Percentiles rank a stretch among this genome's conserved stretches.
These are phyloP conservation scores for Blastobotrys indianensis DNA, from an alignment of 1,139 yeast species.

Conservation along the genomic window DNA sequence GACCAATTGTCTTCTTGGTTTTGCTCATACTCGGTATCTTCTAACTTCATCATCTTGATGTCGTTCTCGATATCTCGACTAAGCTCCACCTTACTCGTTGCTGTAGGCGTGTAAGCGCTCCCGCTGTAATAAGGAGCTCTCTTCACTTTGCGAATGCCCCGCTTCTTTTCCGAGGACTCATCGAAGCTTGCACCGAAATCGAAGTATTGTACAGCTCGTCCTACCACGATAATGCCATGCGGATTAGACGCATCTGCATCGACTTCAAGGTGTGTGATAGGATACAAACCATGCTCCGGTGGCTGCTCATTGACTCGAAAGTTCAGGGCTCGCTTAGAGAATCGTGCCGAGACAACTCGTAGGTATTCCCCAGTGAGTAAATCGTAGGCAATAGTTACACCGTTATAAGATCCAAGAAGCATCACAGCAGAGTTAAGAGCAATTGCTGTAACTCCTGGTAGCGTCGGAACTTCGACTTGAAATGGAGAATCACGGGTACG, in stretches of 20 bases:
- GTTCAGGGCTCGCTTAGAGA: conserved; percentile 41
- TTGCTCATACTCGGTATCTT: conserved; percentile 34
- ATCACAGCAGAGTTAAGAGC: conserved; percentile 42
- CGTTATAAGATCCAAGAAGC: conserved; percentile 58
- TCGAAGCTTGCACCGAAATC: conserved; percentile 46
- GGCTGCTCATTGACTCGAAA: conserved; percentile 18
- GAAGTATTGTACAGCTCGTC: conserved; percentile 56
- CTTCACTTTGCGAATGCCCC: conserved; percentile 25
- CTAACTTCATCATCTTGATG: conserved; percentile 29
- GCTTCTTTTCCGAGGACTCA: conserved; percentile 26
- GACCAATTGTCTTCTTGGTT: conserved; percentile 31
- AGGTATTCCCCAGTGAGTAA: conserved; percentile 53
- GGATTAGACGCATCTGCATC: conserved; percentile 41
- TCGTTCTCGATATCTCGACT: conserved; percentile 27
- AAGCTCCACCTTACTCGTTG: conserved; percentile 11
- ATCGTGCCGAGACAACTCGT: conserved; percentile 43
- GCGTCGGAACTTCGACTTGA: conserved; percentile 23
- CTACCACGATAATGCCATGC: conserved; percentile 51
- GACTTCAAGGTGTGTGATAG: conserved; percentile 42
- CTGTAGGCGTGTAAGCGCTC: conserved; percentile 4
- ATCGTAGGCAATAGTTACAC: conserved; percentile 58
- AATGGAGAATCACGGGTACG: conserved; percentile 28
- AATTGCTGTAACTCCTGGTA: conserved; percentile 37
- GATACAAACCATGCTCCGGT: conserved; percentile 27
- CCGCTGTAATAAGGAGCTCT: conserved; percentile 5